phyloP scores from a whole-genome alignment of 345 rosid species.

The Populus euphratica region DNA sequence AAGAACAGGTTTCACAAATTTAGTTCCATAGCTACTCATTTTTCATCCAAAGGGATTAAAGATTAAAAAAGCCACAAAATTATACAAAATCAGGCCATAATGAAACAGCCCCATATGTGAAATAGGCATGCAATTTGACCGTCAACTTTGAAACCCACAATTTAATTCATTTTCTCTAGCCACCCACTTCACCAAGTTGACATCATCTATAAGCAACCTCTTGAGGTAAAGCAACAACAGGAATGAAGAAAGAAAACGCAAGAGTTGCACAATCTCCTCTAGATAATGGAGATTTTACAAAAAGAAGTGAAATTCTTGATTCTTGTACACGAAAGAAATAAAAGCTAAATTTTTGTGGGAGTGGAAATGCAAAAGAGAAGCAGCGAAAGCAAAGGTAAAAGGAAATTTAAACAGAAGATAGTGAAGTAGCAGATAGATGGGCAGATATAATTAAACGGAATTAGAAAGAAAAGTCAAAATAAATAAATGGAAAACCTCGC shows the following conservation, averaged over 20 bases:
- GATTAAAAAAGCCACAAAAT: neutral
- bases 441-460: neutral
- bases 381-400: no score
- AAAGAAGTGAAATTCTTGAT: neutral
- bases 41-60: neutral
- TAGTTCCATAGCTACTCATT: neutral
- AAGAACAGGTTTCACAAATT: neutral
- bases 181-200: neutral
- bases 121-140: neutral
- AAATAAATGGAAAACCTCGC: neutral
- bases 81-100: neutral
- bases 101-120: neutral
- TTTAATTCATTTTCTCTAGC: neutral
- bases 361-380: no score
- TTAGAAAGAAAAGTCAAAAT: no score
- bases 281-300: neutral
- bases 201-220: neutral
- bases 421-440: neutral
- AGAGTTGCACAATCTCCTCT: neutral
- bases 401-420: neutral
- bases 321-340: neutral
- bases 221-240: neutral
- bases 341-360: neutral
- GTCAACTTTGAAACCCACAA: conserved; percentile 7
- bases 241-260: neutral